Evolutionary conservation across 805 yeast species (phyloP).

Genomic region (Candida pseudoglaebosa): DNA sequence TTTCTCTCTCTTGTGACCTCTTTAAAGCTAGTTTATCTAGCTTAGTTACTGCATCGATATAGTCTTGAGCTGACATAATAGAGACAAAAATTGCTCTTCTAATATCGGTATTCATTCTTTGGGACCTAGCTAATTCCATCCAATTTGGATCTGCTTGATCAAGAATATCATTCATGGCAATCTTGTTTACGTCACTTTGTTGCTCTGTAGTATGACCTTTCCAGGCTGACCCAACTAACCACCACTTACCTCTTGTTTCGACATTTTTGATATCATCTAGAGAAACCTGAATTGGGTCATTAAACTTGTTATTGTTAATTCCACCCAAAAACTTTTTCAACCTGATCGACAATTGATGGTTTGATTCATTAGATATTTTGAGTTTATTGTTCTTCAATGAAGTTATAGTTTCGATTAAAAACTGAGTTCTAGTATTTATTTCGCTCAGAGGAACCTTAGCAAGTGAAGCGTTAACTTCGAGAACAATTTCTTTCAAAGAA

Average conservation of each 20-base stretch:
- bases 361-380: conserved; percentile 49
- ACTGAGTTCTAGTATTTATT: conserved; percentile 64
- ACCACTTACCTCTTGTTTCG: conserved; percentile 91
- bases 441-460: conserved; percentile 31
- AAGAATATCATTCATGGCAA: conserved; percentile 54
- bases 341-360: conserved; percentile 50
- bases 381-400: conserved; percentile 84
- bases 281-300: conserved; percentile 81
- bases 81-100: conserved; percentile 92
- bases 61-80: conserved; percentile 93
- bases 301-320: conserved; percentile 40
- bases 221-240: conserved; percentile 99
- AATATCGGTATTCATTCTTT: conserved; percentile 93
- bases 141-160: conserved; percentile 80
- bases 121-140: conserved; percentile 79
- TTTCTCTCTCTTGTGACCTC: conserved; percentile 77
- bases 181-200: conserved; percentile 27
- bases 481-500: conserved; percentile 75
- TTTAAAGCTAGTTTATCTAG: conserved; percentile 77
- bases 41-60: conserved; percentile 78
- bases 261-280: conserved; percentile 76
- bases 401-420: conserved; percentile 78
- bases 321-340: conserved; percentile 62
- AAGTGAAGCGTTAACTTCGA: conserved; percentile 49
- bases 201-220: conserved; percentile 46